Base-by-base conservation (phyloP, 2,329 filamentous ascomycete genomes). In the Thelonectria blattea region DNA sequence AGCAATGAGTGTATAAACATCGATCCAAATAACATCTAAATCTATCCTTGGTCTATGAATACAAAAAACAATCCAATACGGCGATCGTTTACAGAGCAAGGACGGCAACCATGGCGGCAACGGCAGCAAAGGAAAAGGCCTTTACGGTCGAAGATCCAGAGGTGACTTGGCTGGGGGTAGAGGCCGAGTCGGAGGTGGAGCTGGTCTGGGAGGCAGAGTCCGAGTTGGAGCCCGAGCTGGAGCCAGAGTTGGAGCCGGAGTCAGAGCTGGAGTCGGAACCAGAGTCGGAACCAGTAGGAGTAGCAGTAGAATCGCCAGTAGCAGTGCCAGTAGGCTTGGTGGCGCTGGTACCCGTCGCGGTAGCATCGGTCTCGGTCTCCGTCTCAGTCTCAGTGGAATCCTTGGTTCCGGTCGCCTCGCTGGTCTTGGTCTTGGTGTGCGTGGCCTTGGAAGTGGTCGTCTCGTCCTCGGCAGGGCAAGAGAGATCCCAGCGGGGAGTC, bases 401-500 rank as follows among this genome's bases (percentile, higher is more conserved):
- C 45, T 62, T 61, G 9, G 65, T 62, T 18, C 59, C 56, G 20
- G 65, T 30, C 22, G 22, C 3, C 5, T 63, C 52, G 51, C 56
- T 60, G 8, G 63, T 49, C 34, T 59, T 53, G 27, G 64, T 55
- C 10, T 51, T 58, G 55, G 62, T 62, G 15, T 56, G 58, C 32
- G 69, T 60, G 18, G 39, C 65, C 22, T 69, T 61, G 43, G 50
- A 62, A 9, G 60, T 64, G 27, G 58, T 57, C 51, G 62, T 60
- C 46, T 53, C 24, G 34, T 42, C 56, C 46, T 53, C 24, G 34
- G 41, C 56, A 42, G 34, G 80, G 79, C 84, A 87, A 67, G 76
- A 80, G 56, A 87, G 79, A 71, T 87, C 78, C 74, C 82, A 86
- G 55, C 75, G 73, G 45, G 84, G 79, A 24, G 72, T 81, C 67